These are phyloP conservation scores for Halteria grandinella DNA, from an alignment of 73 alveolate genomes.

Conservation along the genomic window DNA sequence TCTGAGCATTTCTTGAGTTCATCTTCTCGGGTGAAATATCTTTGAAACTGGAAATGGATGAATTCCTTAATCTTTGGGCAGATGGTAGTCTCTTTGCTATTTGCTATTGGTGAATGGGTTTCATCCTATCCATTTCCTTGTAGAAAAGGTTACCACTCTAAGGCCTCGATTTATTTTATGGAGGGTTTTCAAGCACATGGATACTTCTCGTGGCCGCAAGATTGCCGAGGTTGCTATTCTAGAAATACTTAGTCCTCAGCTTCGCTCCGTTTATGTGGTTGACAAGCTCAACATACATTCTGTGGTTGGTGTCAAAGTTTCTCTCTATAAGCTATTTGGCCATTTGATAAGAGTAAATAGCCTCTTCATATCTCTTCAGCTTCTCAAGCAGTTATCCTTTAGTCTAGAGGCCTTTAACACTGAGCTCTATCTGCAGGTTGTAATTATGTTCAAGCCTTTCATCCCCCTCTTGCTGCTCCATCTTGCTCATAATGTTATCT, in stretches of 20 bases:
- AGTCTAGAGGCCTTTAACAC: conserved; percentile 12
- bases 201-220: not conserved
- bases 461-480: not conserved
- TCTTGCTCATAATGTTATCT: not conserved
- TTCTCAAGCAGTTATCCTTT: conserved; percentile 31
- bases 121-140: conserved; percentile 20
- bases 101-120: conserved; percentile 11
- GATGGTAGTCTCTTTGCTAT: conserved; percentile 1
- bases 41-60: not conserved
- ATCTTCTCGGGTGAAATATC: not conserved
- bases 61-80: not conserved
- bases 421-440: conserved; percentile 1
- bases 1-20: not conserved
- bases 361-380: conserved; percentile 7
- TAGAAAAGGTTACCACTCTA: not conserved
- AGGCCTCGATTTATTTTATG: not conserved
- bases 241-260: conserved; percentile 14
- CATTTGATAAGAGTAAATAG: not conserved
- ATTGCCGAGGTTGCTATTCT: conserved; percentile 7
- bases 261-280: conserved; percentile 35
- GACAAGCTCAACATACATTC: not conserved
- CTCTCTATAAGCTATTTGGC: conserved; percentile 28
- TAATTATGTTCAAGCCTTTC: not conserved
- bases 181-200: not conserved
- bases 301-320: conserved; percentile 14